Evolutionary conservation across 768 basidiomycete genomes (phyloP), one percentile per base, ranked within the genome.

Genomic region (Mrakia frigida): DNA sequence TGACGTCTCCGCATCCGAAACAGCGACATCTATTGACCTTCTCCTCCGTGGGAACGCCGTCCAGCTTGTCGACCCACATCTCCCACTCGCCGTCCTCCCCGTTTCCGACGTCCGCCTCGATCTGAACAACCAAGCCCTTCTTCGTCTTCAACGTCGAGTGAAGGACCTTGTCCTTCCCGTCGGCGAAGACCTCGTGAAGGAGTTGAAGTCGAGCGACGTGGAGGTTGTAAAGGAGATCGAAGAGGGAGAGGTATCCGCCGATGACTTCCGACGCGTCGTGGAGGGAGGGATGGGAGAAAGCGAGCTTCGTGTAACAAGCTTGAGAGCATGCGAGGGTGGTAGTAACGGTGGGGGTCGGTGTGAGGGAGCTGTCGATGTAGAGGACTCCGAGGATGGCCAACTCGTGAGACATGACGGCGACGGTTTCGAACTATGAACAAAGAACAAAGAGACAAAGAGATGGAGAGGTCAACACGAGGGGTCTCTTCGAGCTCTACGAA

Each of bases 161-260:
- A 33, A 31, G n/a, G 23, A 9, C n/a, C 59, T 28, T n/a, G 14
- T 60, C 96, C 79, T 96, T 94, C 81, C 98, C 97, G 83, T 98
- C 95, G 59, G 98, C 87, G 14, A 99, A 87, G n/a, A 99, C 96
- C 82, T 99, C 97, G 0, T 97, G 97, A 0, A 99, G 92, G 82
- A 31, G 59, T 18, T 31, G 1, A 16, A 60, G n/a, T n/a, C 59
- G 23, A 60, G 59, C 59, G 59, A 60, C n/a, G 59, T 60, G 1
- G n/a, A 60, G 1, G 2, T 60, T 3, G 59, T 28, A n/a, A 1
- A n/a, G 0, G n/a, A 60, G 59, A 2, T n/a, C 3, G n/a, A 25
- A 60, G 21, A 60, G 21, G 1, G 0, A 0, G 59, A 33, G n/a
- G 11, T n/a, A 33, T 60, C 59, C 59, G 1, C 59, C 59, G n/a